Evolutionary conservation across 1,139 yeast genomes (phyloP), one percentile per base, ranked within the genome.

Genomic region (Debaryomycetaceae sp.): DNA sequence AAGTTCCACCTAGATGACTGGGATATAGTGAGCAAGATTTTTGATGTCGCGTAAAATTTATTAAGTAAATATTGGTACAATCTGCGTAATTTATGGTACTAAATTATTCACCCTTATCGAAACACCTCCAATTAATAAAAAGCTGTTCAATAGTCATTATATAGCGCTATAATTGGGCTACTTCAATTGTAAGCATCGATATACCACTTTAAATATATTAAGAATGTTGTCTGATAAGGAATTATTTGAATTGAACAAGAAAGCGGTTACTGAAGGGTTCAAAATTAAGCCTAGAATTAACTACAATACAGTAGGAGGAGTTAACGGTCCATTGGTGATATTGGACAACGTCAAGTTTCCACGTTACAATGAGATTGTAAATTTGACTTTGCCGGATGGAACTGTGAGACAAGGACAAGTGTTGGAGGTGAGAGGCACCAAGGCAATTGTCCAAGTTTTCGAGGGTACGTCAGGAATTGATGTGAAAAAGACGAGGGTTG

Each of bases 401-500:
- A 69, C 92, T 28, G 70, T 73, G 38, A 85, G 98, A 69, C 96
- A 95, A 46, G 99, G 99, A 56, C 98, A 92, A 71, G 98, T 92
- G 33, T 79, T 92, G 59, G 99, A 92, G 72, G 98, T 94, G 44
- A 84, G 95, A 69, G 98, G 98, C 45, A 81, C 87, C 58, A 85
- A 94, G 60, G 99, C 99, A 39, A 83, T 92, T 67, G 99, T 92
- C 40, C 99, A 92, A 77, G 98, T 92, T 41, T 92, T 92, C 60
- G 98, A 92, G 73, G 98, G 98, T 60, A 91, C 98, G 37, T 82
- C 96, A 5, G 98, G 98, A 56, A 86, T 91, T 55, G 98, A 94
- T 73, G 98, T 94, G 48, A 89, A 92, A 70, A 92, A 91, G 72
- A 92, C 99, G 39, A 78, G 89, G 45, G 96, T 94, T 44, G 98